Percentiles rank a stretch among this genome's conserved stretches.
phyloP scores from a whole-genome alignment of 768 basidiomycete species.

The Boletus sp. region DNA sequence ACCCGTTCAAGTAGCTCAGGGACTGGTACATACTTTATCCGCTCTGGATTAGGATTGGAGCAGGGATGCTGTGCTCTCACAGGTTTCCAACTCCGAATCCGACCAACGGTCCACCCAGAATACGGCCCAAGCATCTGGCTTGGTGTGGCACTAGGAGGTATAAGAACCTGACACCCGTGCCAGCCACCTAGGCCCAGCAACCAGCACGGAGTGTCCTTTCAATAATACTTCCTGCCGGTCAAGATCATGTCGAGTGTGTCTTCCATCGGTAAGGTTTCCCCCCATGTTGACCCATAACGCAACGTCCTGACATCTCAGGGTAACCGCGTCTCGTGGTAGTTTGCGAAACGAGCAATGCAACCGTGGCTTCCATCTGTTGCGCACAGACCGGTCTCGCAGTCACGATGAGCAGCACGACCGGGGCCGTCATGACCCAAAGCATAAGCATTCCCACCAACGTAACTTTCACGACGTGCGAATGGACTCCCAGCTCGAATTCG shows the following conservation, averaged over 20 bases:
- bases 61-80: not conserved
- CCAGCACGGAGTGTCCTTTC: not conserved
- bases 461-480: not conserved
- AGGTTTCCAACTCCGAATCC: not conserved
- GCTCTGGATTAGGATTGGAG: not conserved
- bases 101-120: not conserved
- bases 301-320: not conserved
- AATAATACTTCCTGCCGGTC: not conserved
- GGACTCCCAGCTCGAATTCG: not conserved
- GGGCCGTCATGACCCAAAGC: not conserved
- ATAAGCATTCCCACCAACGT: not conserved
- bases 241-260: not conserved
- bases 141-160: not conserved
- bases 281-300: not conserved
- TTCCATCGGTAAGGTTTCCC: not conserved
- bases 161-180: not conserved
- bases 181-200: not conserved
- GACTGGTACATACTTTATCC: not conserved
- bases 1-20: no score
- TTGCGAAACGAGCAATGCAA: constrained; percentile 5
- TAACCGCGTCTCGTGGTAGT: not conserved
- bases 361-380: constrained; percentile 7
- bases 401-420: not conserved
- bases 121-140: not conserved
- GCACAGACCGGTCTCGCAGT: not conserved